These are phyloP conservation scores for Calycina herbarum DNA, from an alignment of 2,329 filamentous ascomycete species.

Conservation along the genomic window DNA sequence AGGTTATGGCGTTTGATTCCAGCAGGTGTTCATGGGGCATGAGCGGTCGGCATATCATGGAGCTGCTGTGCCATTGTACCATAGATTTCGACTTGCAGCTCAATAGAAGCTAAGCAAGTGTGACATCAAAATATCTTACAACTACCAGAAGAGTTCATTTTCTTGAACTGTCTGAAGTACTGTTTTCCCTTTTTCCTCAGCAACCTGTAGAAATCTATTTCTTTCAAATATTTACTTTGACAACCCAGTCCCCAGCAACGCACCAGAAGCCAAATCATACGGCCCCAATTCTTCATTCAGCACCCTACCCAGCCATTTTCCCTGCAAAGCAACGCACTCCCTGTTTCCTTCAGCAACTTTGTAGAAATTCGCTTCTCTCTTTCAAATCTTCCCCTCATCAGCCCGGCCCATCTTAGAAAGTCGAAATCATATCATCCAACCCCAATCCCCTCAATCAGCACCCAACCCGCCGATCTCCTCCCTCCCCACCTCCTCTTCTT, in stretches of 20 bases:
- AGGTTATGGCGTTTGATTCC: conserved; percentile 24
- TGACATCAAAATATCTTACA: conserved; percentile 11
- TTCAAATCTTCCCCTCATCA: too few relatives aligned
- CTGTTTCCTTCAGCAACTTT: too few relatives aligned
- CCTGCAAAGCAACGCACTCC: too few relatives aligned
- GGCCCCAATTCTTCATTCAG: conserved; percentile 11
- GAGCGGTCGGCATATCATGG: conserved; percentile 26
- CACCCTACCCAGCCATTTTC: conserved; percentile 67
- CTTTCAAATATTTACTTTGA: background rate
- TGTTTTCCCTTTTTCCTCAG: background rate
- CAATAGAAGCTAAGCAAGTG: conserved; percentile 32
- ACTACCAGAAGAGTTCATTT: background rate
- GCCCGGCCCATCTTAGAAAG: too few relatives aligned
- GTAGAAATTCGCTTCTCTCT: too few relatives aligned
- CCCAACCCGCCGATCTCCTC: conserved; percentile 74
- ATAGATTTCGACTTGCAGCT: conserved; percentile 36
- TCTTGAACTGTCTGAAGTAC: background rate
- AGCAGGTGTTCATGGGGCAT: conserved; percentile 31
- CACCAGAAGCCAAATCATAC: background rate
- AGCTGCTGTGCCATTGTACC: conserved; percentile 35
- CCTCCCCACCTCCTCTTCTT: conserved; percentile 52
- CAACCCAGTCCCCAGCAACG: too few relatives aligned
- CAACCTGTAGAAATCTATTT: background rate
- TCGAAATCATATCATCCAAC: background rate
- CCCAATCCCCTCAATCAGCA: conserved; percentile 12